Conservation (phyloP, 371 early-diverging fungal genomes). For the Mortierella sp. region DNA sequence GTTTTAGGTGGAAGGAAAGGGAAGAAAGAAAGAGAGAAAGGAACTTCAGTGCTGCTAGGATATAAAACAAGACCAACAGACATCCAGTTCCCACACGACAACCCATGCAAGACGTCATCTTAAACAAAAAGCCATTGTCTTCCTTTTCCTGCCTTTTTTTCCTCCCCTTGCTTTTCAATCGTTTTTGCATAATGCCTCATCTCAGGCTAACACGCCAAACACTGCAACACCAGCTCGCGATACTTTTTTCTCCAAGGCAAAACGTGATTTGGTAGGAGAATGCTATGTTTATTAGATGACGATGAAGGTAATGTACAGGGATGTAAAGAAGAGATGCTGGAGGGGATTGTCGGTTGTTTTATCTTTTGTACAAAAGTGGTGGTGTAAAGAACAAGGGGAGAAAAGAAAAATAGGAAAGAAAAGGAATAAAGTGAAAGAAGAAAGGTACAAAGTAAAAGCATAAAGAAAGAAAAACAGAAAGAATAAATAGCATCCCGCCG, state of each 20-base stretch:
- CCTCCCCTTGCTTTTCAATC: no score
- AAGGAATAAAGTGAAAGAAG: background rate
- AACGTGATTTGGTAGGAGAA: background rate
- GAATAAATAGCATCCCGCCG: background rate
- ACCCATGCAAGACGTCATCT: no score
- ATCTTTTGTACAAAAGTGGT: slow-evolving; percentile 15
- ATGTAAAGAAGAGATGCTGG: slow-evolving; percentile 5
- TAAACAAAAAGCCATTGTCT: no score
- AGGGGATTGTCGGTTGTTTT: background rate
- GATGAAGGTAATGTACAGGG: background rate
- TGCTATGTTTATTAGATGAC: slow-evolving; percentile 12
- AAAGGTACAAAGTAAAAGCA: background rate
- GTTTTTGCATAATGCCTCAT: no score
- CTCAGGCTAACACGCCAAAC: background rate
- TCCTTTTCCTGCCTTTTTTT: no score
- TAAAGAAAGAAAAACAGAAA: background rate
- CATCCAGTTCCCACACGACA: no score
- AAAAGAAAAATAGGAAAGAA: background rate
- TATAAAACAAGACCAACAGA: no score
- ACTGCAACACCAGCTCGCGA: background rate
- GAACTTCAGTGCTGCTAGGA: no score
- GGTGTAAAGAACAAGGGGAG: background rate
- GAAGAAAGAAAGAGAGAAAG: no score
- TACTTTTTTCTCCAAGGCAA: background rate
- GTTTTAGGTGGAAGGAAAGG: no score